Percentiles rank a stretch among this genome's conserved stretches.
Conservation (phyloP, 1,284 basidiomycete species). For the Ganoderma lingzhi region DNA sequence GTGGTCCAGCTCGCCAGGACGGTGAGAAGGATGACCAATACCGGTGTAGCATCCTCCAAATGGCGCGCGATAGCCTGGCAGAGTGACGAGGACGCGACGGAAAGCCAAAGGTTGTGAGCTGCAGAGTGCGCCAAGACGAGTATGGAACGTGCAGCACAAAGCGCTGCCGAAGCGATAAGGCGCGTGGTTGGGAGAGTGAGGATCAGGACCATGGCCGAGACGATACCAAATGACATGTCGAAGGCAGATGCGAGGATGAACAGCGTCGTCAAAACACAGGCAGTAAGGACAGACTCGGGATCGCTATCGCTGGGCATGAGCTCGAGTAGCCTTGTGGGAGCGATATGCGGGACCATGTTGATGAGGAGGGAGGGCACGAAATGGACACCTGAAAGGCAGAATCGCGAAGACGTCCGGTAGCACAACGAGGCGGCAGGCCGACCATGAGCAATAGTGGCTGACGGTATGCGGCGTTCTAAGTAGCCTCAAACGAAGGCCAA, state of each 20-base stretch:
- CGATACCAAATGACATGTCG: background rate
- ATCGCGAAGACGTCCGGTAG: background rate
- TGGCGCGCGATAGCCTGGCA: background rate
- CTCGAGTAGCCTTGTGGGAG: background rate
- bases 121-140: background rate
- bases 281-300: background rate
- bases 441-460: background rate
- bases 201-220: background rate
- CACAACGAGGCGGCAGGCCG: background rate
- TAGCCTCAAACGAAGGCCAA: background rate
- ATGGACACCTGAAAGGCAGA: background rate
- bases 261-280: background rate
- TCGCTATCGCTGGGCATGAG: background rate
- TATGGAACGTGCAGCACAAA: background rate
- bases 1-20: background rate
- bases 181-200: background rate
- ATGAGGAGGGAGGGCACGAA: background rate
- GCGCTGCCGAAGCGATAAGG: background rate
- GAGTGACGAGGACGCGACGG: background rate
- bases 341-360: background rate
- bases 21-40: background rate
- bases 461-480: background rate
- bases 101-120: background rate
- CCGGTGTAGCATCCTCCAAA: background rate
- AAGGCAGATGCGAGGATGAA: background rate